Base-by-base conservation (phyloP, 108 stramenopile species). In the Chaetoceros tenuissimus region DNA sequence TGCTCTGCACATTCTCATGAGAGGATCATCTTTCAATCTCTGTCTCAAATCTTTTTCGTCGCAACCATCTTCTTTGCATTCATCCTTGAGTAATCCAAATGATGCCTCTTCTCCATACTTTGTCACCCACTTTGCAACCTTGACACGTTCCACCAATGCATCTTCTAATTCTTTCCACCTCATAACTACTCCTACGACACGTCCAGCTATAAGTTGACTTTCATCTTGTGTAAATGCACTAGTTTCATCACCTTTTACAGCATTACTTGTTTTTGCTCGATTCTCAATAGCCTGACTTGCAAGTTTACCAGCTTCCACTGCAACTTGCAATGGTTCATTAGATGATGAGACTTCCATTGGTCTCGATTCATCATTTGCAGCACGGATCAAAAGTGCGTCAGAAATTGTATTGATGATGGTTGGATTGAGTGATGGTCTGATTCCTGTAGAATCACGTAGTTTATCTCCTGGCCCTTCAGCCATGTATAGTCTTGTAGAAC, bases 381-480 rank as follows among this genome's bases (percentile, higher is more conserved):
- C 63, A 20, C 87, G 67, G 20, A 74, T 20, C 30, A 71, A 67
- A n/a, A 92, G 57, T 8, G 82, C 82, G 26, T 86, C 82, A 30
- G 86, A 53, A 21, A 92, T 60, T 2, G 84, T 80, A 50, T 92
- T 92, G 67, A 92, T 92, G 2, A 78, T 78, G n/a, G 74, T 72
- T 10, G 90, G 90, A 59, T 92, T 82, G 18, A 92, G 65, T 17
- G 90, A 92, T 0, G 90, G 87, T 17, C 90, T 80, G 30, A 86
- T 82, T 5, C 87, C 90, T 0, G 77, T 79, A 17, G 78, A 49
- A 16, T 69, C 75, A 17, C 88, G 84, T 16, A 86, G 10, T 19
- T 78, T 63, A 57, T 90, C 88, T 25, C 81, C 81, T 51, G 50
- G 30, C 28, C 1, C 24, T 53, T 40, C 34, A 13, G 34, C 5